Evolutionary conservation across 768 basidiomycete species (phyloP).

Genomic region (Boletus eberwhitei): DNA sequence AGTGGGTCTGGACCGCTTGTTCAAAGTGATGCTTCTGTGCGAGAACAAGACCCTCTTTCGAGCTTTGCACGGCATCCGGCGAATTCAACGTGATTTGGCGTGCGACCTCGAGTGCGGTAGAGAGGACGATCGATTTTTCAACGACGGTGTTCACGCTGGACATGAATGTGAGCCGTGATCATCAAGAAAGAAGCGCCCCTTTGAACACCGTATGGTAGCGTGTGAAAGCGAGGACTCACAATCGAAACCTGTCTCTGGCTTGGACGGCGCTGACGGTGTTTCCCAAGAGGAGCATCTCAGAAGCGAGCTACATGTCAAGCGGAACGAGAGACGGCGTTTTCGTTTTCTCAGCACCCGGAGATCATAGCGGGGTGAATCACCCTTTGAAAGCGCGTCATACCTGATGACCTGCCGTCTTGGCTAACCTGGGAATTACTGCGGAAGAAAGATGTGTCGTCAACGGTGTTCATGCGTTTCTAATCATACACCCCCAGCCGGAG

Average conservation of each 20-base stretch:
- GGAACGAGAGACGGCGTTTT: background rate
- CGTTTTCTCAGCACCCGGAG: constrained; percentile 15
- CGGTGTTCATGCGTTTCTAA: constrained; percentile 9
- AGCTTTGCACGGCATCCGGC: constrained; percentile 75
- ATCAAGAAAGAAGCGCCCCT: constrained; percentile 9
- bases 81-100: constrained; percentile 59
- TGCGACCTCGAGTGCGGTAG: constrained; percentile 62
- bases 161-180: constrained; percentile 13
- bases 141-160: constrained; percentile 71
- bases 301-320: constrained; percentile 50
- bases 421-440: constrained; percentile 66
- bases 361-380: constrained; percentile 6
- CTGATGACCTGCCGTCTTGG: constrained; percentile 70
- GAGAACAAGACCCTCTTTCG: constrained; percentile 66
- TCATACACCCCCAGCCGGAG: background rate
- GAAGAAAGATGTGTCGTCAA: constrained; percentile 2
- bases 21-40: constrained; percentile 51
- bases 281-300: constrained; percentile 75
- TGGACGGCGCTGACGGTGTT: constrained; percentile 63
- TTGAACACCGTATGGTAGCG: constrained; percentile 6
- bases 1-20: constrained; percentile 46
- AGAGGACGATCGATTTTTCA: constrained; percentile 46
- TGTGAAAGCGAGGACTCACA: constrained; percentile 47
- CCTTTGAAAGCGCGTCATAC: constrained; percentile 35
- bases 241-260: constrained; percentile 67